Evolutionary conservation across 305 asterid genomes (phyloP).

Genomic region (Striga hermonthica): DNA sequence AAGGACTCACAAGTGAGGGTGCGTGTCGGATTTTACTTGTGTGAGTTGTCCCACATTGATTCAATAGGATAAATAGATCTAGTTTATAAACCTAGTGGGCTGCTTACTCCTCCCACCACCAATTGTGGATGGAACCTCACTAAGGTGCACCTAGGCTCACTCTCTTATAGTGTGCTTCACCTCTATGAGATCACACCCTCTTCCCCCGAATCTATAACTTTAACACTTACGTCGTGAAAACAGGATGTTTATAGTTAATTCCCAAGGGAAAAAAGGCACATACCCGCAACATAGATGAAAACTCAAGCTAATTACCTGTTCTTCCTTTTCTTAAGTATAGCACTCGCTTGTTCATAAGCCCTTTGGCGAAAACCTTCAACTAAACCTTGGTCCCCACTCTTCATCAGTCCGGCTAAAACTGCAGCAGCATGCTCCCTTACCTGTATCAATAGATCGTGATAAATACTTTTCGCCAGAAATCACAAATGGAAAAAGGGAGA

Average conservation of each 20-base stretch:
- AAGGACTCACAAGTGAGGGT: no score
- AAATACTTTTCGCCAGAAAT: constrained; percentile 17
- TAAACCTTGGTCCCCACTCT: constrained; percentile 75
- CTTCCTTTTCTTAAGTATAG: constrained; percentile 62
- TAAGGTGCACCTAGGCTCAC: no score
- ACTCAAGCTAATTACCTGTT: constrained; percentile 48
- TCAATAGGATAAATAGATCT: no score
- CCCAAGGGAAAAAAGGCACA: constrained; percentile 20
- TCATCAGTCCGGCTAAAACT: constrained; percentile 97
- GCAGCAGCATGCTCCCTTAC: constrained; percentile 99
- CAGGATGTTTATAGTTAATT: constrained; percentile 13
- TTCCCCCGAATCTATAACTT: no score
- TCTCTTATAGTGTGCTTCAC: no score
- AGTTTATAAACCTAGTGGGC: no score
- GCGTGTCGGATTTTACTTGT: no score
- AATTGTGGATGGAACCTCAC: no score
- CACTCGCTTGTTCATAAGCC: constrained; percentile 78
- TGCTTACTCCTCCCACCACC: no score
- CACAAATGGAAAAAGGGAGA: constrained; percentile 24
- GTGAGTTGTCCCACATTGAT: no score
- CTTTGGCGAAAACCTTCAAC: constrained; percentile 76
- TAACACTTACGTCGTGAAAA: background rate
- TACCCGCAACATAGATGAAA: constrained; percentile 22
- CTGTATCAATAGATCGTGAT: constrained; percentile 38
- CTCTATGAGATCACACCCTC: no score